Percentiles rank a stretch among this genome's conserved stretches.
Conservation (phyloP, 768 basidiomycete species). For the Russula dissimulans region DNA sequence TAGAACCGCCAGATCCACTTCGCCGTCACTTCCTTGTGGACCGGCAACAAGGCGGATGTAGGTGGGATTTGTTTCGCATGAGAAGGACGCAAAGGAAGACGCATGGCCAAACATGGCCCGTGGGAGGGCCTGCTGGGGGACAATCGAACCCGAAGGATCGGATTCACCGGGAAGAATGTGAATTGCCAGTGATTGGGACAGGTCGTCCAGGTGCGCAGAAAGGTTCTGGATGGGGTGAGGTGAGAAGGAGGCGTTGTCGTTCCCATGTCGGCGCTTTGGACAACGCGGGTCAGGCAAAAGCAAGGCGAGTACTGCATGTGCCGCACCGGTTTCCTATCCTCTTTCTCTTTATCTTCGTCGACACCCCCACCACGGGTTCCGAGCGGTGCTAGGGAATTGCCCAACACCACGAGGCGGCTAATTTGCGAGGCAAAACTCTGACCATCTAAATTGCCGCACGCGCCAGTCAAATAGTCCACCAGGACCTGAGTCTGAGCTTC, state of each 20-base stretch:
- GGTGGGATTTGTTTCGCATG: conserved; percentile 81
- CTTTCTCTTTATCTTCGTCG: conserved; percentile 28
- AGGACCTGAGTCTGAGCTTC: conserved; percentile 78
- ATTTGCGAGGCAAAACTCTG: conserved; percentile 60
- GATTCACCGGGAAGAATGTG: conserved; percentile 81
- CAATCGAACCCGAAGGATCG: conserved; percentile 81
- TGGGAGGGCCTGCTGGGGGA: conserved; percentile 92
- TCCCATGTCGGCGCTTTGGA: conserved; percentile 52
- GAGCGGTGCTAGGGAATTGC: conserved; percentile 70
- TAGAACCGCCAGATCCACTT: conserved; percentile 4
- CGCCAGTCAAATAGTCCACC: conserved; percentile 83
- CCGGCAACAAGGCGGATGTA: conserved; percentile 59
- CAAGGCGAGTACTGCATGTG: not conserved
- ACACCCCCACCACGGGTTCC: conserved; percentile 24
- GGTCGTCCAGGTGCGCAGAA: conserved; percentile 61
- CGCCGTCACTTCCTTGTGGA: conserved; percentile 30
- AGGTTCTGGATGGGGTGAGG: conserved; percentile 66
- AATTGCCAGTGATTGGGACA: conserved; percentile 70
- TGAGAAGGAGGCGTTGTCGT: conserved; percentile 59
- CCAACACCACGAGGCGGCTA: conserved; percentile 80
- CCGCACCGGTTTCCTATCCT: conserved; percentile 46
- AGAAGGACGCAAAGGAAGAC: conserved; percentile 53
- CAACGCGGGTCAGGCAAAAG: not conserved
- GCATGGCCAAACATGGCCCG: conserved; percentile 76
- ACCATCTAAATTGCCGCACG: conserved; percentile 62